A percentile compares a stretch with the other conserved stretches of the same genome.
Conservation (phyloP, 2,329 filamentous ascomycete species). For the Aspergillus caelatus region DNA sequence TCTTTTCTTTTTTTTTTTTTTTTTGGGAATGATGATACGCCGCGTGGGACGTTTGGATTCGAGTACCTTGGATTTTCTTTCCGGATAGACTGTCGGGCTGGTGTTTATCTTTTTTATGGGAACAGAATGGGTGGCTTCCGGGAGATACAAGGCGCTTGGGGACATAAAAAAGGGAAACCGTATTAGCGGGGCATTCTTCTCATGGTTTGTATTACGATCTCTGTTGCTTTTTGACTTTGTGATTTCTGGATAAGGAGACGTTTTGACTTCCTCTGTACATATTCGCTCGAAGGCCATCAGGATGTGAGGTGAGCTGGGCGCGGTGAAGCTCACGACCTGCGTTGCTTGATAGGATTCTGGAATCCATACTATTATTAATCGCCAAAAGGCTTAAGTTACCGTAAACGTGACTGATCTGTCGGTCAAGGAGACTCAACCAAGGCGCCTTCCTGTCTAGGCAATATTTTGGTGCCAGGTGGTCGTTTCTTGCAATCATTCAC, state of each 20-base stretch:
- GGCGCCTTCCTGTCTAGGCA: background rate
- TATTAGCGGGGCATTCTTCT: constrained; percentile 27
- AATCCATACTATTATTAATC: constrained; percentile 1
- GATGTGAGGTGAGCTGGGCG: background rate
- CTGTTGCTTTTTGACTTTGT: constrained; percentile 15
- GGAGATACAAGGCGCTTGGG: constrained; percentile 32
- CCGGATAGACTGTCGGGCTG: constrained; percentile 37
- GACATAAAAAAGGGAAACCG: constrained; percentile 29
- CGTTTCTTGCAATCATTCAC: background rate
- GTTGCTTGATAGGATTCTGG: background rate
- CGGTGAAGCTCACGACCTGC: background rate
- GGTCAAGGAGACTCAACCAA: background rate
- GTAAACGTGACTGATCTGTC: background rate
- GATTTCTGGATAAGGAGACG: constrained; percentile 12
- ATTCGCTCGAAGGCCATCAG: constrained; percentile 15
- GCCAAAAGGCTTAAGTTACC: background rate
- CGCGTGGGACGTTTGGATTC: constrained; percentile 13
- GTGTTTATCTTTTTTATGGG: constrained; percentile 30
- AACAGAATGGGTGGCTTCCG: constrained; percentile 26
- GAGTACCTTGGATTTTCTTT: constrained; percentile 20
- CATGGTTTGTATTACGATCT: constrained; percentile 20
- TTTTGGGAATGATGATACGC: constrained; percentile 13
- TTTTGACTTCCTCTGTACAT: constrained; percentile 33
- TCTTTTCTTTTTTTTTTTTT: no score
- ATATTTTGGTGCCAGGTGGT: background rate